These are phyloP conservation scores for Trichodelitschia bisporula DNA, from an alignment of 495 filamentous ascomycete genomes.

Conservation along the genomic window DNA sequence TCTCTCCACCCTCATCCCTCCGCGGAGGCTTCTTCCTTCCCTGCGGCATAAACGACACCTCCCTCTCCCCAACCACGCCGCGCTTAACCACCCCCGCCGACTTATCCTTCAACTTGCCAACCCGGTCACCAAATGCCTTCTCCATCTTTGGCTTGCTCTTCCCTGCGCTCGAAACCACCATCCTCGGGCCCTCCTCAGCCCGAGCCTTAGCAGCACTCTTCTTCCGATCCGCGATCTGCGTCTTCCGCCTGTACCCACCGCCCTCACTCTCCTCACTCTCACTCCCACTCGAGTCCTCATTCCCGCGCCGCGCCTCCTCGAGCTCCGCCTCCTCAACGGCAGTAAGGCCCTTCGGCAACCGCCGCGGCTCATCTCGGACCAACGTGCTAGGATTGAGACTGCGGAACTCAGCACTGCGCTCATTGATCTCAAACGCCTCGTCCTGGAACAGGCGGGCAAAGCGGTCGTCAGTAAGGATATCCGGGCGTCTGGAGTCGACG, in stretches of 20 bases:
- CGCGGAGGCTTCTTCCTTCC: constrained; percentile 75
- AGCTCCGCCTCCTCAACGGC: constrained; percentile 42
- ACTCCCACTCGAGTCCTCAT: constrained; percentile 14
- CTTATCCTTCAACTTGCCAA: constrained; percentile 24
- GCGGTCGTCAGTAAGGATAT: constrained; percentile 55
- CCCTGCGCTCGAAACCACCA: constrained; percentile 30
- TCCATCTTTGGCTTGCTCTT: constrained; percentile 21
- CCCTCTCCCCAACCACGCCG: constrained; percentile 19
- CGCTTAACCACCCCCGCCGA: constrained; percentile 20
- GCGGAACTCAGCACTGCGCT: constrained; percentile 66
- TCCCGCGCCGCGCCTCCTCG: constrained; percentile 11
- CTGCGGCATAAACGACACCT: constrained; percentile 25
- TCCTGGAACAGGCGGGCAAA: constrained; percentile 82
- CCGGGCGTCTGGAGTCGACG: constrained; percentile 15
- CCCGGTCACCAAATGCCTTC: constrained; percentile 47
- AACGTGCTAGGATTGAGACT: constrained; percentile 64
- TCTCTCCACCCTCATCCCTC: constrained; percentile 36
- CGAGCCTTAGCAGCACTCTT: constrained; percentile 23
- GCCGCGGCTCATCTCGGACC: constrained; percentile 5
- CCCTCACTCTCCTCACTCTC: constrained; percentile 6
- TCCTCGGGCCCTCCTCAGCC: constrained; percentile 25
- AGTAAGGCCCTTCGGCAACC: constrained; percentile 29
- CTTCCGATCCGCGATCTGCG: constrained; percentile 37
- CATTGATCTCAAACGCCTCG: constrained; percentile 77
- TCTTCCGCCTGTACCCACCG: constrained; percentile 26